Base-by-base conservation (phyloP, 179 eudicot genomes). In the Drosera spatulata region DNA sequence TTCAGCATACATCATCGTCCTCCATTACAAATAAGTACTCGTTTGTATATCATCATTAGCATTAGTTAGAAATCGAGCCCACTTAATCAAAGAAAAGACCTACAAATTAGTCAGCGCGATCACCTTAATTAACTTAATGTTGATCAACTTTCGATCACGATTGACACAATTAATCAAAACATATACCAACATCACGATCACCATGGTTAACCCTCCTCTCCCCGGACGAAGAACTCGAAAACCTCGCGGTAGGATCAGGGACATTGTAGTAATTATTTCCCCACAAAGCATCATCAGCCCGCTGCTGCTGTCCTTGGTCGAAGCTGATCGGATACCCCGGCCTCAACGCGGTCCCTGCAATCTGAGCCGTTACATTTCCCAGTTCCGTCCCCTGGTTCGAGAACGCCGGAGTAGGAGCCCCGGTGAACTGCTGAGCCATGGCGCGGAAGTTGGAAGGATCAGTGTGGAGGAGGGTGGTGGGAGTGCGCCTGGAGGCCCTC, bases 341-440 rank as follows among this genome's bases (percentile, higher is more conserved):
- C 4, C 53, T 14, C 11, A 10, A 10, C 10, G 13, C 12, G 10
- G 11, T 7, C 49, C 7, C 7, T 7, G 7, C 9, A 50, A 10
- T 50, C 53, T 50, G 53, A 10, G 13, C 4, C 11, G 4, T 12
- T 4, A 4, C 13, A 50, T 2, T 14, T 4, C 53, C 13, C 2
- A 50, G 10, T 4, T 10, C 12, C 10, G 53, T 12, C 53, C 10
- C 53, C 4, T 12, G 13, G 13, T 12, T 10, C 10, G 65, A 12
- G 41, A 53, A 66, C 0, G 62, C 1, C 12, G 45, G 58, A 33
- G 62, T 56, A 0, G 74, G 73, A 10, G 71, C 76, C 43, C 90
- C 90, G 2, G 90, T 84, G 79, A 77, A 84, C 58, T 84, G 90
- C 60, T 84, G 90, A 50, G 81, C 90, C 86, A 79, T 81, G 75